Evolutionary conservation across 345 rosid genomes (phyloP), one percentile per base, ranked within the genome.

Genomic region (Pugionium cornutum): DNA sequence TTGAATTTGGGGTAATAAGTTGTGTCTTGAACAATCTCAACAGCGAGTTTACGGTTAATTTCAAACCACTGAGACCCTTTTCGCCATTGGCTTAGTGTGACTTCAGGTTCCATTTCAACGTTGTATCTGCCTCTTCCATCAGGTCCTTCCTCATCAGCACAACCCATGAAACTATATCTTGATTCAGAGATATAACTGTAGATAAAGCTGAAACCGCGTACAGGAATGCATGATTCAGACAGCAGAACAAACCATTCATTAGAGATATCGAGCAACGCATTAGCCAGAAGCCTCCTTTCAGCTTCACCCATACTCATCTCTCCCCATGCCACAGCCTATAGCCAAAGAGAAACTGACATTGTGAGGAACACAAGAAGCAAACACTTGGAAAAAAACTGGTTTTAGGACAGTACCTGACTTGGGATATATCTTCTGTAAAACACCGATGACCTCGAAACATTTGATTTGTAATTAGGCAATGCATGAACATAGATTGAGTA

Each of bases 41-140:
- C 4, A 31, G 96, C 99, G 1, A 94, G 86, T 65, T 61, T 71
- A 39, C 97, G 76, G 42, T 83, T 80, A 27, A 88, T 76, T 76
- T 89, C 96, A 62, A 92, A 89, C 97, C 96, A 92, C 56, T 92
- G 98, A 42, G 98, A 81, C 40, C 98, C 98, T 81, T 92, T 92
- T 7, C 95, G 85, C 98, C 98, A 94, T 51, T 90, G 88, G 58
- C 77, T 63, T 40, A 88, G 83, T 8, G 70, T 79, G 51, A 94
- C 84, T 66, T 78, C 95, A 0, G 97, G 96, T 55, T 81, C 80
- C 91, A 88, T 79, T 37, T 62, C 79, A 35, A 5, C 25, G 53
- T 78, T 39, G 57, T 94, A 90, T 53, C 96, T 85, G 2, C 97
- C 97, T 77, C 97, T 82, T 4, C 99, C 97, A 11, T 75, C 78